Evolutionary conservation across 768 basidiomycete genomes (phyloP), one percentile per base, ranked within the genome.

Genomic region (Daedaleopsis nitida): DNA sequence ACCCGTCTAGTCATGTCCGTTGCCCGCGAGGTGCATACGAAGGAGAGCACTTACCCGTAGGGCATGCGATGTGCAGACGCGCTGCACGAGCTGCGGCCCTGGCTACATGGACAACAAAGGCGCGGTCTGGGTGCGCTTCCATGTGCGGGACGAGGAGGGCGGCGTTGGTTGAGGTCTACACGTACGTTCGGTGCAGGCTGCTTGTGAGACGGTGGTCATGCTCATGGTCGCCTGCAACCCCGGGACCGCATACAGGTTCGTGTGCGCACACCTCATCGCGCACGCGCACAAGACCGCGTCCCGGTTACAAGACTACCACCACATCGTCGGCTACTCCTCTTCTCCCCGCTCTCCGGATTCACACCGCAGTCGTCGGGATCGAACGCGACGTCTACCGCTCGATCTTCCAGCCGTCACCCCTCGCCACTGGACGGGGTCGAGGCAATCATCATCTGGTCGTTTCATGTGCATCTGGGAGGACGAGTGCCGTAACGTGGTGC

Each of bases 91-190:
- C 8, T 85, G 72, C 70, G 89, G 88, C 5, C 87, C 85, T 37
- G 82, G 73, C 16, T 87, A 83, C 66, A 91, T 97, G 91, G 93
- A 92, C 7, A 97, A 99, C 77, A 98, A 98, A 74, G 94, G 94
- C 27, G 96, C 93, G 0, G 94, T 97, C 3, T 95, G 91, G 14
- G 80, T 94, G 44, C 82, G 96, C 43, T 88, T 98, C 73, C 85
- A 88, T 52, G 80, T 95, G 21, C 74, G 80, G n/a, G 79, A 77
- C 10, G 73, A 76, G 34, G 84, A 85, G 34, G 83, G 81, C 9
- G 74, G 77, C 49, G 72, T 75, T 3, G 92, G 91, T n/a, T 59
- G 94, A 96, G 72, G 83, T 82, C 10, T 92, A 86, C 77, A 96
- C 94, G 94, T 96, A 76, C 71, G 91, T 82, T 49, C n/a, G 7